phyloP scores from a whole-genome alignment of 176 grass and related monocot species.

The Phragmites australis region DNA sequence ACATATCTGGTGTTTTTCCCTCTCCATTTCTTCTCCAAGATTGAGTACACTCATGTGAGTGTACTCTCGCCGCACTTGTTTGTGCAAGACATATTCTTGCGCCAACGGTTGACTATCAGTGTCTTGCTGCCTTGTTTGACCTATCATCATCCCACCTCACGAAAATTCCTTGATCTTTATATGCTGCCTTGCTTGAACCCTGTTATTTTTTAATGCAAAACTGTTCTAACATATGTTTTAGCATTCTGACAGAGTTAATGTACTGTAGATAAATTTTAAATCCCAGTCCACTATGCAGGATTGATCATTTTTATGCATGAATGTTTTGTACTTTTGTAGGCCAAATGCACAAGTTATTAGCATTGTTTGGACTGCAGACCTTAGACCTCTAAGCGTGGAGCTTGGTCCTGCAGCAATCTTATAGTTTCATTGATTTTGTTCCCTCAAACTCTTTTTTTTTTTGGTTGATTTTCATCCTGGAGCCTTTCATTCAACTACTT shows the following conservation, averaged over 20 bases:
- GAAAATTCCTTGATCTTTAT: not conserved
- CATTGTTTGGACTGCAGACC: not conserved
- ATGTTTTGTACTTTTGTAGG: slow-evolving; percentile 1
- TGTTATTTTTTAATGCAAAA: not conserved
- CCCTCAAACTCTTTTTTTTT: no score
- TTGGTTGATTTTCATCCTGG: not conserved
- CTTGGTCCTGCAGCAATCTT: not conserved
- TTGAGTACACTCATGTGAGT: no score
- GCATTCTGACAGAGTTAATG: not conserved
- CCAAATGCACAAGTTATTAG: not conserved
- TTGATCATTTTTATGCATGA: not conserved
- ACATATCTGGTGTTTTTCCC: no score
- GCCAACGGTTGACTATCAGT: not conserved
- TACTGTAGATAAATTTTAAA: not conserved
- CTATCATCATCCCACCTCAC: not conserved
- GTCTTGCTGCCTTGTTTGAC: slow-evolving; percentile 4
- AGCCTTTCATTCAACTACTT: slow-evolving; percentile 7
- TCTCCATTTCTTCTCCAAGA: no score
- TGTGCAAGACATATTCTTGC: no score
- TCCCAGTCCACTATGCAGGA: not conserved
- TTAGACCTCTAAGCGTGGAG: not conserved
- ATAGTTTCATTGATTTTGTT: not conserved
- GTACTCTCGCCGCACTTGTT: no score
- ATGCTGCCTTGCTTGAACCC: not conserved
- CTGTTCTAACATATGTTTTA: slow-evolving; percentile 7